Percentiles rank a stretch among this genome's conserved stretches.
phyloP scores from a whole-genome alignment of 306 rosid species.

The Quercus dentata region DNA sequence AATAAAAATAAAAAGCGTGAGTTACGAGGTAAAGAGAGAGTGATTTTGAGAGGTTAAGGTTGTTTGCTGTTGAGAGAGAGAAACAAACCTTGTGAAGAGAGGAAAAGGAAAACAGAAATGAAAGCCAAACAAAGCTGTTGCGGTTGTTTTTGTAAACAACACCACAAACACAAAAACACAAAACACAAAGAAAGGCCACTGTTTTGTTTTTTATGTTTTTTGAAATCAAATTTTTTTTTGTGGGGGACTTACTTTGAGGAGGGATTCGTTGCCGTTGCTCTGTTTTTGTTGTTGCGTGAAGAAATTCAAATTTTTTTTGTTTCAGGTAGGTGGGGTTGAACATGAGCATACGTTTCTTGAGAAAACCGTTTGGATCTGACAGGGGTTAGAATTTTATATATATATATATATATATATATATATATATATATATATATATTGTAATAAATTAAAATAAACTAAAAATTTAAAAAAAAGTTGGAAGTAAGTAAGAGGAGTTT shows the following conservation, averaged over 20 bases:
- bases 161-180: no score
- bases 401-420: no score
- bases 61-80: conserved; percentile 19
- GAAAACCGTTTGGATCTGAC: conserved; percentile 48
- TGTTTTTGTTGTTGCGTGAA: conserved; percentile 19
- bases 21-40: conserved; percentile 34
- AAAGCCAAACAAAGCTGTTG: conserved; percentile 13
- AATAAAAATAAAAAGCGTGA: conserved; percentile 14
- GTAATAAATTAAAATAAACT: no score
- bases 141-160: conserved; percentile 8
- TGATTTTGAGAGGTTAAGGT: conserved; percentile 36
- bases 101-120: conserved; percentile 11
- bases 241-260: conserved; percentile 10
- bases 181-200: background rate
- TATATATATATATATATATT: no score
- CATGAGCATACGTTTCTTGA: conserved; percentile 35
- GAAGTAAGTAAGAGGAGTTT: background rate
- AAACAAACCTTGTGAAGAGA: conserved; percentile 39
- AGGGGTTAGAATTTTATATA: background rate
- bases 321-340: conserved; percentile 39
- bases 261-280: conserved; percentile 24
- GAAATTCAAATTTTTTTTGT: conserved; percentile 31
- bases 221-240: background rate
- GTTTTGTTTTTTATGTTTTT: conserved; percentile 8
- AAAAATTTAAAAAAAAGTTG: background rate